Evolutionary conservation across 1,284 basidiomycete genomes (phyloP).

Genomic region (Rhodotorula sp.): DNA sequence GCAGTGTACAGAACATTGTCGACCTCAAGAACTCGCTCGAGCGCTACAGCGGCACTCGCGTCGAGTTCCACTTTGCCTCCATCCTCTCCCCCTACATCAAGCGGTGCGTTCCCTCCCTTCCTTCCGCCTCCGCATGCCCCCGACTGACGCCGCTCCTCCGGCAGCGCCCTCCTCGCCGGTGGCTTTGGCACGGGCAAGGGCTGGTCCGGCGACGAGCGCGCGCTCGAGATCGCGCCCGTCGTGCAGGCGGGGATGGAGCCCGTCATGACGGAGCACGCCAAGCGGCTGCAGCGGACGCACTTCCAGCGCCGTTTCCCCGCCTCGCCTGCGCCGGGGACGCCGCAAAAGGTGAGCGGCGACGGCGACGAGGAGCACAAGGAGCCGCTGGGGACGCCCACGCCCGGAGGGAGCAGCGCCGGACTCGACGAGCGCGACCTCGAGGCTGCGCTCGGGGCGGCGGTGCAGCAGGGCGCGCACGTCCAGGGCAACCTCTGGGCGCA

Average conservation of each 20-base stretch:
- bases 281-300: slow-evolving; percentile 14
- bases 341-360: slow-evolving; percentile 1
- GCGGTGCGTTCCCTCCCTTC: slow-evolving; percentile 46
- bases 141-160: not conserved
- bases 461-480: slow-evolving; percentile 14
- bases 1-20: slow-evolving; percentile 75
- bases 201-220: slow-evolving; percentile 53
- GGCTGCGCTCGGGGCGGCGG: slow-evolving; percentile 9
- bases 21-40: slow-evolving; percentile 86
- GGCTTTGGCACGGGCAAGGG: slow-evolving; percentile 67
- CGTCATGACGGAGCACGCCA: slow-evolving; percentile 32
- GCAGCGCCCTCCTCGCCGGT: slow-evolving; percentile 75
- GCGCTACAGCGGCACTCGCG: slow-evolving; percentile 75
- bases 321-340: slow-evolving; percentile 22
- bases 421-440: slow-evolving; percentile 22
- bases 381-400: not conserved
- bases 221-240: slow-evolving; percentile 71
- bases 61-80: slow-evolving; percentile 84
- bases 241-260: slow-evolving; percentile 55
- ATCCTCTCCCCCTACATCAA: slow-evolving; percentile 88
- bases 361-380: not conserved
- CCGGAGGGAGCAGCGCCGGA: not conserved
- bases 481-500: slow-evolving; percentile 17
- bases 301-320: slow-evolving; percentile 21
- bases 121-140: too few relatives aligned